Evolutionary conservation across 441 rosid genomes (phyloP).

Genomic region (Kokia cookei): DNA sequence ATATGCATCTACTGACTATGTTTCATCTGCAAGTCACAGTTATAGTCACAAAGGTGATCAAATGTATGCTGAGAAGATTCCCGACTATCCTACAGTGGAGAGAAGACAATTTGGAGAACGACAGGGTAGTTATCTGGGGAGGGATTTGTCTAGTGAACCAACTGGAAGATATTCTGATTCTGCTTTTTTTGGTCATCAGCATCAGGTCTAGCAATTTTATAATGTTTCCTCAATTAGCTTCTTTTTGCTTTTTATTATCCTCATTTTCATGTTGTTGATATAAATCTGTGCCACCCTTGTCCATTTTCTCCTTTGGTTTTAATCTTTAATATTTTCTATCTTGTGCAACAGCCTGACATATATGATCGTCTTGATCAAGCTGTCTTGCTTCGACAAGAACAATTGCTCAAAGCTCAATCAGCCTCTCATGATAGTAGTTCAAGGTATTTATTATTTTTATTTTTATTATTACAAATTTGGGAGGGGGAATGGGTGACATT

Average conservation of each 20-base stretch:
- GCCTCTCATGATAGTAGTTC: constrained; percentile 64
- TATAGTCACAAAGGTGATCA: constrained; percentile 76
- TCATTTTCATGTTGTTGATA: not conserved
- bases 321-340: not conserved
- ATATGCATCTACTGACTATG: constrained; percentile 61
- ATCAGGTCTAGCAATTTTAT: constrained; percentile 50
- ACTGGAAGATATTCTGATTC: constrained; percentile 66
- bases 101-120: constrained; percentile 79
- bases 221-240: not conserved
- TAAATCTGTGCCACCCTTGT: constrained; percentile 6
- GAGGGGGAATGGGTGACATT: too few relatives aligned
- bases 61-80: constrained; percentile 65
- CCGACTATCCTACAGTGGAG: constrained; percentile 67
- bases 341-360: constrained; percentile 50
- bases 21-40: constrained; percentile 61
- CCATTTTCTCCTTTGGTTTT: not conserved
- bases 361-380: constrained; percentile 84
- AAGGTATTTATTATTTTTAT: constrained; percentile 49
- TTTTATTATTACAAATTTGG: too few relatives aligned
- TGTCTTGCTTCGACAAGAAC: constrained; percentile 80
- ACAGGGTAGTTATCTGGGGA: constrained; percentile 54
- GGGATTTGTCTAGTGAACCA: constrained; percentile 77
- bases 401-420: constrained; percentile 69
- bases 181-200: constrained; percentile 60
- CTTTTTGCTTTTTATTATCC: not conserved